These are phyloP conservation scores for Teunomyces aglyptinius DNA, from an alignment of 805 yeast genomes.

Conservation along the genomic window DNA sequence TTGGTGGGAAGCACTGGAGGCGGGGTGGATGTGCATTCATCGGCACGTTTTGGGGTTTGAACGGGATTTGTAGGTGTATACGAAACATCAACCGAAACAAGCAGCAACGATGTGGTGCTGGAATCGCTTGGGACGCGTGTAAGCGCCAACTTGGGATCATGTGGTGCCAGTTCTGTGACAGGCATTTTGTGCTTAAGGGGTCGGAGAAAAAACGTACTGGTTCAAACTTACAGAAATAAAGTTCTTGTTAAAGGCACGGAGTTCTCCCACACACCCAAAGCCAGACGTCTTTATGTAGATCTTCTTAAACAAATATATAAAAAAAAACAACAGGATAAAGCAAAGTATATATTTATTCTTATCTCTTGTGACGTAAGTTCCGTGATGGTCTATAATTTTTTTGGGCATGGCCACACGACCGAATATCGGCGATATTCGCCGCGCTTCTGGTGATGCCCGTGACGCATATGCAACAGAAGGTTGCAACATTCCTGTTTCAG, in stretches of 20 bases:
- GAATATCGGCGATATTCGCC: background rate
- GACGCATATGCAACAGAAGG: background rate
- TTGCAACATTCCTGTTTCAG: background rate
- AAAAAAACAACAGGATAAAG: background rate
- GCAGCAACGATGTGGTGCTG: background rate
- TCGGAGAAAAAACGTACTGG: background rate
- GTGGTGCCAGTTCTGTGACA: background rate
- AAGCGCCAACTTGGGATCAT: conserved; percentile 3
- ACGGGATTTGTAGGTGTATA: background rate
- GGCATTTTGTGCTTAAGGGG: conserved; percentile 1
- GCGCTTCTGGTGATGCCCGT: background rate
- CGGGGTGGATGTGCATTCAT: background rate
- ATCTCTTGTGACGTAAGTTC: conserved; percentile 1
- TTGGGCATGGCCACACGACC: background rate
- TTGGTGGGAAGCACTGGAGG: background rate
- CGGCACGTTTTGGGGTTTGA: background rate
- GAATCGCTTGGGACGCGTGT: background rate
- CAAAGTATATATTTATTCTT: background rate
- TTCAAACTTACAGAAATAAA: too few relatives aligned
- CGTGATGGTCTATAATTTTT: background rate
- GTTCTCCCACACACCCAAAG: too few relatives aligned
- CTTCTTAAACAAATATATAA: background rate
- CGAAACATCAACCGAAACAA: background rate
- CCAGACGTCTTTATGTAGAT: too few relatives aligned
- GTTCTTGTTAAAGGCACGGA: too few relatives aligned